phyloP scores from a whole-genome alignment of 106 monocot species.

The Allium fistulosum region DNA sequence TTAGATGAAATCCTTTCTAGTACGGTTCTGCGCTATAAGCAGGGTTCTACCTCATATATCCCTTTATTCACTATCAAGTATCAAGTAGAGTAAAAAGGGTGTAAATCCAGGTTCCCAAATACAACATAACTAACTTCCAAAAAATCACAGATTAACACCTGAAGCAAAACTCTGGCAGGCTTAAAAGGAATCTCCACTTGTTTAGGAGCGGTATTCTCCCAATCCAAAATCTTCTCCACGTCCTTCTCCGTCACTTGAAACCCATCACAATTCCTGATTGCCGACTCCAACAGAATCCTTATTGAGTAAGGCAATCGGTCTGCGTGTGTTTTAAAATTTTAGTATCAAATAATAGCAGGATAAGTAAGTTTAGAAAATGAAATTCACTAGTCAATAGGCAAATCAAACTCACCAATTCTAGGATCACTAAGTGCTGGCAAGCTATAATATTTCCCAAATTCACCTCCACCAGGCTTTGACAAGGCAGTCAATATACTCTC shows the following conservation, averaged over 20 bases:
- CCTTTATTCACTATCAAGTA: too few species aligned
- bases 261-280: conserved; percentile 87
- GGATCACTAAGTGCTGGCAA: conserved; percentile 55
- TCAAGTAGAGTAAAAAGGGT: too few species aligned
- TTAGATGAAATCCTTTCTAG: too few species aligned
- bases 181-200: conserved; percentile 95
- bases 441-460: conserved; percentile 80
- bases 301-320: conserved; percentile 87
- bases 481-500: conserved; percentile 50
- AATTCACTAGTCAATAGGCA: conserved; percentile 2
- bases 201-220: conserved; percentile 87
- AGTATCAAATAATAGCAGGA: background rate
- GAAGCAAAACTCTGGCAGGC: conserved; percentile 89
- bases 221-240: conserved; percentile 92
- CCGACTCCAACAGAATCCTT: conserved; percentile 82
- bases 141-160: conserved; percentile 26
- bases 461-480: conserved; percentile 68
- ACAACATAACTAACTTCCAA: too few species aligned
- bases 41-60: too few species aligned
- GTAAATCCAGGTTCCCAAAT: too few species aligned
- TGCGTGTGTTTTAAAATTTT: conserved; percentile 10
- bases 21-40: too few species aligned
- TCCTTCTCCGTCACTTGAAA: conserved; percentile 79
- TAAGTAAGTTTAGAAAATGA: background rate
- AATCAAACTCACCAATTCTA: conserved; percentile 46